phyloP scores from a whole-genome alignment of 2,329 filamentous ascomycete species.

The Claviceps sp. region DNA sequence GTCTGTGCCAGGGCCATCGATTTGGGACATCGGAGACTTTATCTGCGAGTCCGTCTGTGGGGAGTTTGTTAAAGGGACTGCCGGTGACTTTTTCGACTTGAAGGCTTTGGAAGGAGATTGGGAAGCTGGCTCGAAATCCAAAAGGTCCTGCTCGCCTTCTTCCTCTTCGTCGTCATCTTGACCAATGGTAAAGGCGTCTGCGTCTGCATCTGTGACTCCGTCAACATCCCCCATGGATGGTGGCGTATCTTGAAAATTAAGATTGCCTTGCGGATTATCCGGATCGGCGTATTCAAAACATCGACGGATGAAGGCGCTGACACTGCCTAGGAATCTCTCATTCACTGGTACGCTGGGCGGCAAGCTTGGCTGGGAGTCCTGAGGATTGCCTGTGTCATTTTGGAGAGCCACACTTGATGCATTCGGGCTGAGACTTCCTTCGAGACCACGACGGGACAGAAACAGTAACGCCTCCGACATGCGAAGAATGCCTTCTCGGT shows the following conservation, averaged over 20 bases:
- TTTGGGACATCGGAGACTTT: not conserved
- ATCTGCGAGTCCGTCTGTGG: not conserved
- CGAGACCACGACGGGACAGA: constrained; percentile 75
- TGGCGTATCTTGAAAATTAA: constrained; percentile 15
- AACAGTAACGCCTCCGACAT: constrained; percentile 93
- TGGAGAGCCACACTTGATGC: constrained; percentile 42
- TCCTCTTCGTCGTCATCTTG: constrained; percentile 54
- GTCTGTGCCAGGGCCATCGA: constrained; percentile 7
- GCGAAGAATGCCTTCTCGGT: constrained; percentile 83
- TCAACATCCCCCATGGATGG: constrained; percentile 26
- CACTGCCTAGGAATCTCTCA: constrained; percentile 80
- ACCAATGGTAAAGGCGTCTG: constrained; percentile 56
- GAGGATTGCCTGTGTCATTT: constrained; percentile 17
- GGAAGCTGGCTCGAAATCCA: constrained; percentile 40
- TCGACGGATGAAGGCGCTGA: constrained; percentile 87
- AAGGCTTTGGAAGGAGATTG: constrained; percentile 26
- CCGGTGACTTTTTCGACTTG: constrained; percentile 29
- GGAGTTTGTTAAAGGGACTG: constrained; percentile 12
- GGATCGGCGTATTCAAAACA: constrained; percentile 98
- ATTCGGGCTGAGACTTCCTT: constrained; percentile 56
- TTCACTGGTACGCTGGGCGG: constrained; percentile 50
- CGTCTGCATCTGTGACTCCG: constrained; percentile 14
- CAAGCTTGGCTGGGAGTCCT: constrained; percentile 24
- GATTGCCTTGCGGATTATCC: constrained; percentile 52
- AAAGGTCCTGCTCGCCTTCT: constrained; percentile 42